Percentiles rank a stretch among this genome's conserved stretches.
phyloP scores from a whole-genome alignment of 257 asterid species.

The Plectranthus barbatus region DNA sequence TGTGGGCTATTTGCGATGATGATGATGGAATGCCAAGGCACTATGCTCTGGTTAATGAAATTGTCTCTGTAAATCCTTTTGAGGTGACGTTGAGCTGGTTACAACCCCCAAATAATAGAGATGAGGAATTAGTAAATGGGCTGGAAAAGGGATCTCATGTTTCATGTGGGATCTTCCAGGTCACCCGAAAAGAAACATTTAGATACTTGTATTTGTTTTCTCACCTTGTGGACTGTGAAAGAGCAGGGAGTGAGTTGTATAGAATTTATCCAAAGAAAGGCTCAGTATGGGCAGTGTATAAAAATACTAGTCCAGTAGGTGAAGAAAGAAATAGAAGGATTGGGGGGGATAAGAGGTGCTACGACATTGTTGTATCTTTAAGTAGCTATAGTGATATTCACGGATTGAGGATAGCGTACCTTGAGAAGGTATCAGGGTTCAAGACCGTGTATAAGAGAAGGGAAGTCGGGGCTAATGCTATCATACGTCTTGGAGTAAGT shows the following conservation, averaged over 20 bases:
- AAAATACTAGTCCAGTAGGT: constrained; percentile 10
- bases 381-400: constrained; percentile 53
- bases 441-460: constrained; percentile 65
- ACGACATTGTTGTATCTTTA: constrained; percentile 46
- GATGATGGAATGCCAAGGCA: constrained; percentile 78
- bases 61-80: constrained; percentile 58
- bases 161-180: constrained; percentile 72
- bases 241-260: constrained; percentile 63
- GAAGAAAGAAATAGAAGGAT: constrained; percentile 16
- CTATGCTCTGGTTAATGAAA: constrained; percentile 63
- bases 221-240: constrained; percentile 58
- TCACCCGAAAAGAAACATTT: constrained; percentile 37
- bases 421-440: constrained; percentile 64
- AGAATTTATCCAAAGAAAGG: constrained; percentile 74
- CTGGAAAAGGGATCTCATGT: constrained; percentile 34
- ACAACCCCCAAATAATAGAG: constrained; percentile 34
- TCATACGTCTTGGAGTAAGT: constrained; percentile 33
- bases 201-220: constrained; percentile 60
- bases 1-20: constrained; percentile 85
- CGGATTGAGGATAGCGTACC: constrained; percentile 68
- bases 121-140: constrained; percentile 29
- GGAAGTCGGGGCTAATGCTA: constrained; percentile 55
- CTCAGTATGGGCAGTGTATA: constrained; percentile 75
- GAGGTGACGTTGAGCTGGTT: constrained; percentile 61
- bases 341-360: constrained; percentile 23